Conservation (phyloP, 768 basidiomycete species). For the Pisolithus albus region DNA sequence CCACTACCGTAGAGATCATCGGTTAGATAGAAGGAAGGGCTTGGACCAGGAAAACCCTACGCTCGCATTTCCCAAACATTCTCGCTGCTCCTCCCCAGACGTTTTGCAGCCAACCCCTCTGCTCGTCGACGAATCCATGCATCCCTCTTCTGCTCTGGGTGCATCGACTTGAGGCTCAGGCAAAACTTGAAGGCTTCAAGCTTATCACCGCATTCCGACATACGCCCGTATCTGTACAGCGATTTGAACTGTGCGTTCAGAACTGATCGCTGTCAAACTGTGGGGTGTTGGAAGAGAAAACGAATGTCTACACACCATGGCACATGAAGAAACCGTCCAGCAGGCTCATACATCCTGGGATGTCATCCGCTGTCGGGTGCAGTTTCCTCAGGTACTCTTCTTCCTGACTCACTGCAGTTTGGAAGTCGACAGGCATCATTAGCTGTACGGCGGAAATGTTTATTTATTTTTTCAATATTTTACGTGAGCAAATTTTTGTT, state of each 20-base stretch:
- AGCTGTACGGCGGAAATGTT: background rate
- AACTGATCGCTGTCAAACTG: conserved; percentile 37
- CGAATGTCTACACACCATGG: conserved; percentile 40
- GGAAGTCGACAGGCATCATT: conserved; percentile 40
- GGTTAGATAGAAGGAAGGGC: background rate
- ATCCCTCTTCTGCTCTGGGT: conserved; percentile 69
- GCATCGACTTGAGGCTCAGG: conserved; percentile 70
- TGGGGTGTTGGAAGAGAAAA: background rate
- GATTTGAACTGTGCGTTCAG: conserved; percentile 75
- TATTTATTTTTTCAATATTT: too few relatives aligned
- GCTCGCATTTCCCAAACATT: conserved; percentile 88
- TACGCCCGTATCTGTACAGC: conserved; percentile 79
- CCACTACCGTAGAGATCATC: conserved; percentile 11
- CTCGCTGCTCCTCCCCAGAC: conserved; percentile 79
- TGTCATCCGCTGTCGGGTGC: conserved; percentile 71
- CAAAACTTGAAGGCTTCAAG: conserved; percentile 95
- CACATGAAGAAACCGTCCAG: conserved; percentile 70
- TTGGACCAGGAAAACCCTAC: conserved; percentile 40
- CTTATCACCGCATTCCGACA: conserved; percentile 65
- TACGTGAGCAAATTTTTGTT: background rate
- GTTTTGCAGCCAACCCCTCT: conserved; percentile 87
- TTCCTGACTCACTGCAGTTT: conserved; percentile 60
- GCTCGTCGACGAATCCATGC: conserved; percentile 83
- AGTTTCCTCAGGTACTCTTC: conserved; percentile 53
- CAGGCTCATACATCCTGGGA: conserved; percentile 74